Percentiles rank a stretch among this genome's conserved stretches.
phyloP scores from a whole-genome alignment of 2,329 filamentous ascomycete genomes.

The Colletotrichum abscissum region DNA sequence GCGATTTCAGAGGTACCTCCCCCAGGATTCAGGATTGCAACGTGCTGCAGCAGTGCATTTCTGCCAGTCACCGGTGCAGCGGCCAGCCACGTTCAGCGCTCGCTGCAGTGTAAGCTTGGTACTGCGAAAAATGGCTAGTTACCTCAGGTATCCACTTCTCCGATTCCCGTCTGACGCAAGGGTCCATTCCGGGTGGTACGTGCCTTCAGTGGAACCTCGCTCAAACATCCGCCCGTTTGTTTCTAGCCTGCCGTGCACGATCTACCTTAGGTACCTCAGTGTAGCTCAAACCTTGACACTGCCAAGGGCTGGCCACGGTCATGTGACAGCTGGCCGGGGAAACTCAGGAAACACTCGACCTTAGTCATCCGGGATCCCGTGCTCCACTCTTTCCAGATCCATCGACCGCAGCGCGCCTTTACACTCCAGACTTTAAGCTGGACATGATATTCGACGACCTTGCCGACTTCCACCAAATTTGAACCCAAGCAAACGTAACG shows the following conservation, averaged over 20 bases:
- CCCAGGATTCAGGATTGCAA: slow-evolving; percentile 6
- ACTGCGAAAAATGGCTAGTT: too few species aligned
- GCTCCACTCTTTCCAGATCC: not conserved
- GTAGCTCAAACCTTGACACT: not conserved
- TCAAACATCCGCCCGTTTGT: not conserved
- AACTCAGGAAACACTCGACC: not conserved
- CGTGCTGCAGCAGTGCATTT: not conserved
- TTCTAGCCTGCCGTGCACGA: not conserved
- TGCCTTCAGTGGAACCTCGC: too few species aligned
- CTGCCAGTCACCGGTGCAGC: not conserved
- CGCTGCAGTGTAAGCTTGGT: not conserved
- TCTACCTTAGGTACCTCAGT: too few species aligned
- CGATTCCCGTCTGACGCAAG: not conserved
- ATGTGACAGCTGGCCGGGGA: not conserved
- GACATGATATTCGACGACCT: not conserved
- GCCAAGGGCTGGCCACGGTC: not conserved
- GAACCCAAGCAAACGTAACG: not conserved
- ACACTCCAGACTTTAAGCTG: not conserved
- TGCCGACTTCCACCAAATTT: not conserved
- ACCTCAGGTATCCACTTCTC: not conserved
- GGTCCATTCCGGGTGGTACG: not conserved
- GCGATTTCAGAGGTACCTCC: not conserved
- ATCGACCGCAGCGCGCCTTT: not conserved
- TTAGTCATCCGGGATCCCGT: not conserved
- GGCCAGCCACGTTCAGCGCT: not conserved